Evolutionary conservation across 2,329 filamentous ascomycete genomes (phyloP), one percentile per base, ranked within the genome.

Genomic region (Trichoderma cornu-damae): DNA sequence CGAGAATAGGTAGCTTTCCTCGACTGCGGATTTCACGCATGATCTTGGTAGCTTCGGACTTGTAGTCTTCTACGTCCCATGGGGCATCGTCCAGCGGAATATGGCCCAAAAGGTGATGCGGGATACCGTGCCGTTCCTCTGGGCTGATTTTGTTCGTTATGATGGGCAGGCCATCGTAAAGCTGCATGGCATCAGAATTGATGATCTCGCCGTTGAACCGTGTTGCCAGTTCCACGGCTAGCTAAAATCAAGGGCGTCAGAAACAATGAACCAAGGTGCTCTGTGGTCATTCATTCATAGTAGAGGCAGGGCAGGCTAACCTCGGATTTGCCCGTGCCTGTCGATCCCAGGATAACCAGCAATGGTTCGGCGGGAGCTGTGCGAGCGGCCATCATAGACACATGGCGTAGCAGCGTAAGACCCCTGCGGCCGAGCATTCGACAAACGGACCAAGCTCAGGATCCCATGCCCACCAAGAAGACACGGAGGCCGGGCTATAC

Each of bases 161-260:
- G 62, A 97, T 87, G 4, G 94, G 91, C 42, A 99, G 77, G 2
- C 94, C 94, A 53, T 83, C 81, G 71, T 99, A 99, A 74, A 99
- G 85, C 70, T 99, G 94, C 91, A 99, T 96, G 37, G 94, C 94
- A 77, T 99, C 94, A 46, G 90, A 90, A 69, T 99, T 99, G 74
- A 99, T 91, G 52, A 99, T 83, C 72, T 99, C 94, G 68, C 95
- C 94, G 71, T 94, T 86, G 73, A 91, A 92, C 20, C 81, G 83
- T 40, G 79, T 79, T 1, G 95, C 94, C 51, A 99, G 75, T 61
- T 96, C 90, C 38, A 99, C 87, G 7, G 94, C 94, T 63, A 96
- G 82, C 91, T 96, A 61, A n/a, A 26, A n/a, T n/a, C 12, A 8
- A 11, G n/a, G 20, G 18, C 11, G n/a, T 60, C 24, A 55, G 60